Conservation (phyloP, 305 asterid genomes). For the Fraxinus velutina region DNA sequence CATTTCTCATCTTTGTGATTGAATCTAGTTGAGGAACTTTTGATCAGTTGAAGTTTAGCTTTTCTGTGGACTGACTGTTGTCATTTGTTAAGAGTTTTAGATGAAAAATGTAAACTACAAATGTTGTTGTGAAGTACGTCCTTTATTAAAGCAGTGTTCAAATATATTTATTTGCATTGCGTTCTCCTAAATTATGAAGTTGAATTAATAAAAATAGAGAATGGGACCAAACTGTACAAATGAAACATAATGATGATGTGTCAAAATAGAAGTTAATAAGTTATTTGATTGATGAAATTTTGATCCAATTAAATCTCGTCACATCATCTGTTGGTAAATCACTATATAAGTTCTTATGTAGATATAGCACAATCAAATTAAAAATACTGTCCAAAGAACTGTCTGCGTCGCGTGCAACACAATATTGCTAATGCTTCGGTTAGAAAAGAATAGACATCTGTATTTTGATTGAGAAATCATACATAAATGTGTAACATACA, state of each 20-base stretch:
- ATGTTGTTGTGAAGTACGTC: background rate
- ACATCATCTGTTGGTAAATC: too few relatives aligned
- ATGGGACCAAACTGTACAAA: background rate
- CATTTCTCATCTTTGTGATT: background rate
- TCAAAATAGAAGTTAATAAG: too few relatives aligned
- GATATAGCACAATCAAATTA: too few relatives aligned
- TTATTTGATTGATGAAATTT: too few relatives aligned
- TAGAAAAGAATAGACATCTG: conserved; percentile 15
- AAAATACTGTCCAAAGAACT: background rate
- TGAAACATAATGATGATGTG: too few relatives aligned
- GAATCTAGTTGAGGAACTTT: background rate
- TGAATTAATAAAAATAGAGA: background rate
- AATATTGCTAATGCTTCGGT: background rate
- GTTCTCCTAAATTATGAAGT: background rate
- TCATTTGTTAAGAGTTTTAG: background rate
- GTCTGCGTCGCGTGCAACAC: background rate
- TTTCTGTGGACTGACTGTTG: background rate
- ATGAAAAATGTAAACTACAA: background rate
- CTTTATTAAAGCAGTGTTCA: background rate
- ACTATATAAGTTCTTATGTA: too few relatives aligned
- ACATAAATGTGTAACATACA: conserved; percentile 26
- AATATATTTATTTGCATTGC: background rate
- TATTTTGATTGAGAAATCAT: conserved; percentile 25
- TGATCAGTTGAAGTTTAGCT: background rate
- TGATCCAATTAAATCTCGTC: too few relatives aligned